Percentiles rank a stretch among this genome's conserved stretches.
Evolutionary conservation across 371 early-diverging fungal species (phyloP).

Genomic region (Mucor indicus): DNA sequence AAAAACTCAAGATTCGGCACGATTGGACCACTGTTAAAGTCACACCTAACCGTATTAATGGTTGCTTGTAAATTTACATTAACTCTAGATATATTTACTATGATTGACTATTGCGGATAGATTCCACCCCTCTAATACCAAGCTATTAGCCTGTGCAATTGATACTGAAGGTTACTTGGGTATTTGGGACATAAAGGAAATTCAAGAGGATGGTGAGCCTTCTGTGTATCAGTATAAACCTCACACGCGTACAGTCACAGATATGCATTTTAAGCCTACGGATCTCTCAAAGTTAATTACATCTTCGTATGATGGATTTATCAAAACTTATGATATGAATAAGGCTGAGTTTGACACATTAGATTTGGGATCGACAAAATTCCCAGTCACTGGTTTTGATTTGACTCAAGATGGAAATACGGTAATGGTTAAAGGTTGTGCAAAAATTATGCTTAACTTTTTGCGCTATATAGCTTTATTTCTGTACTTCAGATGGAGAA

Average conservation of each 20-base stretch:
- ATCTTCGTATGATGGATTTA: conserved; percentile 66
- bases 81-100: not conserved
- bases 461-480: conserved; percentile 39
- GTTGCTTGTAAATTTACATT: conserved; percentile 21
- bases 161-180: conserved; percentile 64
- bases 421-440: no score
- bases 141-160: conserved; percentile 58
- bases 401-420: conserved; percentile 39
- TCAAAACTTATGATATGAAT: conserved; percentile 62
- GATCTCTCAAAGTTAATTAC: conserved; percentile 53
- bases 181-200: conserved; percentile 62
- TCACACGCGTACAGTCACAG: conserved; percentile 53
- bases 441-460: no score
- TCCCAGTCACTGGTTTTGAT: conserved; percentile 45
- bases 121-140: conserved; percentile 61
- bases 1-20: conserved; percentile 35
- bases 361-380: conserved; percentile 23
- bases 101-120: conserved; percentile 39
- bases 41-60: conserved; percentile 54
- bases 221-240: conserved; percentile 59
- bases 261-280: conserved; percentile 50
- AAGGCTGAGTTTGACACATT: conserved; percentile 50
- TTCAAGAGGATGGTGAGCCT: conserved; percentile 48
- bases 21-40: conserved; percentile 58
- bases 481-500: conserved; percentile 61